Evolutionary conservation across 345 rosid genomes (phyloP).

Genomic region (Bruguiera parviflora): DNA sequence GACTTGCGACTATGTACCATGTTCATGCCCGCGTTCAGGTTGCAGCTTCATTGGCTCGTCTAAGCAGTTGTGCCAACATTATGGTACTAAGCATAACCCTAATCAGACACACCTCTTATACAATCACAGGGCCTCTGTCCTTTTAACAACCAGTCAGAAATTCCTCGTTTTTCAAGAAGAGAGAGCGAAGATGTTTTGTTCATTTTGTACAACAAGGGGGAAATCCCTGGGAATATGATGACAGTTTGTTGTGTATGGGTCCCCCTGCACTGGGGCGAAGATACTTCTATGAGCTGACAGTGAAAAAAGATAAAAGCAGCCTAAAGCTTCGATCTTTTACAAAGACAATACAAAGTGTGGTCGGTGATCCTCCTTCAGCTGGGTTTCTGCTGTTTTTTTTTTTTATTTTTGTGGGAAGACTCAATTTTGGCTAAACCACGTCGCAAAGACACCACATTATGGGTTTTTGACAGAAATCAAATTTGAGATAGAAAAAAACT

Average conservation of each 20-base stretch:
- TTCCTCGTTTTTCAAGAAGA: conserved; percentile 29
- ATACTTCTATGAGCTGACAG: conserved; percentile 21
- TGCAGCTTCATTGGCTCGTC: conserved; percentile 38
- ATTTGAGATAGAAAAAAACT: too few relatives aligned
- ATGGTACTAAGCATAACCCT: conserved; percentile 35
- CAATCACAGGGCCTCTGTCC: neutral
- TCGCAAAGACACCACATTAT: too few relatives aligned
- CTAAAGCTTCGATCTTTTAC: conserved; percentile 23
- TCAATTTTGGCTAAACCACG: too few relatives aligned
- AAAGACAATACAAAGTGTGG: conserved; percentile 5
- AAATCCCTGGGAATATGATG: conserved; percentile 19
- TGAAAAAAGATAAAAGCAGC: conserved; percentile 1
- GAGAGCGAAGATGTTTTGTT: conserved; percentile 18
- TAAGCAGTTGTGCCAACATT: conserved; percentile 37
- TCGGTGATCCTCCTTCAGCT: neutral
- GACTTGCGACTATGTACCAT: conserved; percentile 34
- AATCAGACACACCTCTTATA: conserved; percentile 11
- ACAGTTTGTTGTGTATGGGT: conserved; percentile 25
- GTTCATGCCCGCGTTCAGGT: conserved; percentile 38
- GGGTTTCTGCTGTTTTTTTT: conserved; percentile 20
- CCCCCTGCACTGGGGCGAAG: conserved; percentile 6
- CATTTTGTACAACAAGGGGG: conserved; percentile 12
- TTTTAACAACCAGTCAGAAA: conserved; percentile 10
- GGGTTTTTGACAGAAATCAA: too few relatives aligned
- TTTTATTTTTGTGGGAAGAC: too few relatives aligned